Evolutionary conservation across 345 rosid genomes (phyloP).

Genomic region (Odontarrhena argentea): DNA sequence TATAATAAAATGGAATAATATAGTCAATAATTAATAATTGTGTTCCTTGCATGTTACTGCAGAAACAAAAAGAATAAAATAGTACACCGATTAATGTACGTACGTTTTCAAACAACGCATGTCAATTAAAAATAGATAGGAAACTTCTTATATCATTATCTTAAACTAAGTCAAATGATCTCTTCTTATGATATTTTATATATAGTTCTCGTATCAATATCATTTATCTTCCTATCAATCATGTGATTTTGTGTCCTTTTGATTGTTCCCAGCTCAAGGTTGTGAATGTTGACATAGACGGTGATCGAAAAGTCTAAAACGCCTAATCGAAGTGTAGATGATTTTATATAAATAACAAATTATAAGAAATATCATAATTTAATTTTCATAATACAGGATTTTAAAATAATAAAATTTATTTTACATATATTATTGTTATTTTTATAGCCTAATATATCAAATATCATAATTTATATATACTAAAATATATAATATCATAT

Average conservation of each 20-base stretch:
- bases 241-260: constrained; percentile 6
- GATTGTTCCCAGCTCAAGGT: neutral
- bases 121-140: constrained; percentile 13
- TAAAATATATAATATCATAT: too few relatives aligned
- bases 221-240: constrained; percentile 8
- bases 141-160: constrained; percentile 8
- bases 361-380: too few relatives aligned
- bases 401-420: too few relatives aligned
- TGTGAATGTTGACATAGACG: too few relatives aligned
- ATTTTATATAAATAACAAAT: too few relatives aligned
- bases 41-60: constrained; percentile 42
- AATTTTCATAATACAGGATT: too few relatives aligned
- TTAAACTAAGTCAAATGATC: neutral
- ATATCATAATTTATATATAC: too few relatives aligned
- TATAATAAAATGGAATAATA: neutral
- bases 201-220: constrained; percentile 17
- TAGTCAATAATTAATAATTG: constrained; percentile 25
- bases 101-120: constrained; percentile 11
- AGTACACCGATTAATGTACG: constrained; percentile 28
- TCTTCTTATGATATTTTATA: neutral
- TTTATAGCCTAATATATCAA: too few relatives aligned
- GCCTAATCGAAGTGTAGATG: too few relatives aligned
- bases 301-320: too few relatives aligned
- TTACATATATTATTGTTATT: too few relatives aligned
- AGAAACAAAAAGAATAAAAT: constrained; percentile 7